Base-by-base conservation (phyloP, 352 stramenopile genomes). In the Phytophthora rubi region DNA sequence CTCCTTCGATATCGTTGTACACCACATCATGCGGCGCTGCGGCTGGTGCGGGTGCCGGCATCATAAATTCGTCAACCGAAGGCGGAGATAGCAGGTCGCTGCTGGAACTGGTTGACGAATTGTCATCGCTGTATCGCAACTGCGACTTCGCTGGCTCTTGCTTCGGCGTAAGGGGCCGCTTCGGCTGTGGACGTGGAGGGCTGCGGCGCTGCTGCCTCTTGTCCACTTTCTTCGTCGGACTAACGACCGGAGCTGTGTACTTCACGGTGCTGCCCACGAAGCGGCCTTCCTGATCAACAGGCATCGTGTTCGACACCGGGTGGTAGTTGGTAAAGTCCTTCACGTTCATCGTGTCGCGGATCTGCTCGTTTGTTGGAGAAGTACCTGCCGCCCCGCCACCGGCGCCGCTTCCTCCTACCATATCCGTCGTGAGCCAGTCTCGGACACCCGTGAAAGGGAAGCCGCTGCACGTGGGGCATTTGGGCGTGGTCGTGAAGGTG, bases 391-490 rank as follows among this genome's bases (percentile, higher is more conserved):
- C 33, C 55, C 8, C 53, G 32, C 12, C 53, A 21, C 58, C 45
- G 18, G 16, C 35, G 4, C 60, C 68, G 7, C 32, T 51, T 18
- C 52, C 58, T 0, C 44, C 58, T 15, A 64, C 74, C 30, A 79
- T 66, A 7, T 83, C 76, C 4, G 77, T 71, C 10, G 79, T 94
- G 53, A 96, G 67, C 73, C 92, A 96, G 54, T 93, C 88, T 26
- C 88, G 86, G 18, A 96, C 86, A 3, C 77, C 70, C 26, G 88
- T 89, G 74, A 96, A 96, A 6, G 83, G 68, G 18, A 87, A 79
- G 32, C 81, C 85, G 53, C 79, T 90, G 70, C 88, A 96, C 26
- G 85, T 93, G 6, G 88, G 88, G 55, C 88, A 96, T 68, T 93
- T 93, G 21, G 88, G 85, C 39, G 86, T 83, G 0, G 80, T 83